Conservation (phyloP, 2,329 filamentous ascomycete genomes). For the Cercospora sojina region DNA sequence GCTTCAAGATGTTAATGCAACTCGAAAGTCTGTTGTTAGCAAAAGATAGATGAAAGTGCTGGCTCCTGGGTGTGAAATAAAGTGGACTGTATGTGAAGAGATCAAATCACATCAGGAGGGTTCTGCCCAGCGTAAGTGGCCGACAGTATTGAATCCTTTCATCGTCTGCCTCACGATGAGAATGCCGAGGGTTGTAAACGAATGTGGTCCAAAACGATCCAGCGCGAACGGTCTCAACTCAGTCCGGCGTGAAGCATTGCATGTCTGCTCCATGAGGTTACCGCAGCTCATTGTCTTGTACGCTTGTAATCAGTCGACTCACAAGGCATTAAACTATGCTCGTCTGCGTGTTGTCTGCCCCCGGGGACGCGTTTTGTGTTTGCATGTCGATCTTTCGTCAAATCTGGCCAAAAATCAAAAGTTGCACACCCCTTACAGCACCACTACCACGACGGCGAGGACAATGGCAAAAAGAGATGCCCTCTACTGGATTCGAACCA, state of each 20-base stretch:
- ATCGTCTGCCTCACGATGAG: neutral
- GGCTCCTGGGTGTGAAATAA: neutral
- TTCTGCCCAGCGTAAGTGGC: neutral
- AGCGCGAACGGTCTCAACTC: neutral
- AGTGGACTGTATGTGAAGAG: neutral
- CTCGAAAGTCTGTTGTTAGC: neutral
- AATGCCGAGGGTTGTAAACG: neutral
- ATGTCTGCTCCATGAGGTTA: neutral
- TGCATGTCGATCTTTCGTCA: neutral
- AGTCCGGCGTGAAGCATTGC: neutral
- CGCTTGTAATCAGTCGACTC: neutral
- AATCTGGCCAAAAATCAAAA: neutral
- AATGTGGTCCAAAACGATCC: neutral
- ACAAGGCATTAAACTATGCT: neutral
- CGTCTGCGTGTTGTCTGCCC: neutral
- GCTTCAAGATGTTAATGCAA: neutral
- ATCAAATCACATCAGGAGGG: neutral
- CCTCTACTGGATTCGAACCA: slow-evolving; percentile 7
- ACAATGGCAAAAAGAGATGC: neutral
- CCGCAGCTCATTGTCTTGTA: neutral
- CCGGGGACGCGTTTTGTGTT: neutral
- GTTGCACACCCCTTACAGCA: neutral
- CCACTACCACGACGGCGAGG: neutral
- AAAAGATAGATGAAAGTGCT: neutral
- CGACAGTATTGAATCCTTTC: neutral